Percentiles rank a stretch among this genome's conserved stretches.
Evolutionary conservation across 148 eudicot species (phyloP).

Genomic region (Rhododendron ferrugineum): DNA sequence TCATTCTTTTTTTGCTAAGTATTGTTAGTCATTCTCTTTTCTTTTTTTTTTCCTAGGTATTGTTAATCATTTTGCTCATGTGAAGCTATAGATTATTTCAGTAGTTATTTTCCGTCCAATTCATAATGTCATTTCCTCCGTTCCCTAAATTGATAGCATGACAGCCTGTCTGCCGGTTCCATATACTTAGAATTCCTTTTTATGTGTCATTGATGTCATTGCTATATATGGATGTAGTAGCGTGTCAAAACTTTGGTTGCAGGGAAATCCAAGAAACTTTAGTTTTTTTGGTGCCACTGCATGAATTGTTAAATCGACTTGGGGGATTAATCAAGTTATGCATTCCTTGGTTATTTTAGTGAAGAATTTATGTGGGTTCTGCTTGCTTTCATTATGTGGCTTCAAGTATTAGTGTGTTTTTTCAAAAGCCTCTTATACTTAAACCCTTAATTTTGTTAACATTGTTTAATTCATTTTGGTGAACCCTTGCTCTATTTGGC

Average conservation of each 20-base stretch:
- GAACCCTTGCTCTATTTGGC: not conserved
- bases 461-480: not conserved
- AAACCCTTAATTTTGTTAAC: not conserved
- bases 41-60: conserved; percentile 32
- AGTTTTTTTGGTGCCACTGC: not conserved
- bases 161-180: not conserved
- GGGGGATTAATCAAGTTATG: not conserved
- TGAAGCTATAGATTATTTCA: not conserved
- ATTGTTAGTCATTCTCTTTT: too few species aligned
- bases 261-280: not conserved
- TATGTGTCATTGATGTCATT: not conserved
- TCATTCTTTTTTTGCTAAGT: not conserved
- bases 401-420: not conserved
- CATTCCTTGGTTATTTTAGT: not conserved
- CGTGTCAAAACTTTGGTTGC: not conserved
- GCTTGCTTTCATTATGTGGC: not conserved
- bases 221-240: not conserved
- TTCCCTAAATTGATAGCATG: not conserved
- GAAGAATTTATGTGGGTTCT: not conserved
- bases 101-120: not conserved
- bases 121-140: not conserved
- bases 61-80: not conserved
- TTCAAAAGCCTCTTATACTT: not conserved
- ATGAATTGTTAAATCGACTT: not conserved
- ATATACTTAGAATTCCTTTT: not conserved